phyloP scores from a whole-genome alignment of 306 rosid genomes.

The Castanospermum australe region DNA sequence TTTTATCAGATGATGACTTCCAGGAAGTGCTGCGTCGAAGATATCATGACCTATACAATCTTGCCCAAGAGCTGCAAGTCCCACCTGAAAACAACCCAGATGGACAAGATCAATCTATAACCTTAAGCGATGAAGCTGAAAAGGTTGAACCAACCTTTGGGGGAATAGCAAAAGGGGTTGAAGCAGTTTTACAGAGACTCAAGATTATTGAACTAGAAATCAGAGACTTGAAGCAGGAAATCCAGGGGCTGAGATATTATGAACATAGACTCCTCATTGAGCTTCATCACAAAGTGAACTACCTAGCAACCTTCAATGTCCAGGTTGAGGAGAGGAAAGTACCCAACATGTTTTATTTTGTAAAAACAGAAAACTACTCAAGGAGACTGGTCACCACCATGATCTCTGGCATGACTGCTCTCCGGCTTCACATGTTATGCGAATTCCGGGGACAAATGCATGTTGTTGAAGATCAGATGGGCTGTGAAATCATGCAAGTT shows the following conservation, averaged over 20 bases:
- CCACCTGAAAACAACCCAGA: slow-evolving; percentile 62
- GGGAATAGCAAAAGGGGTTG: slow-evolving; percentile 98
- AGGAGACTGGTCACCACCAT: slow-evolving; percentile 75
- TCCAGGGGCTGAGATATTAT: slow-evolving; percentile 88
- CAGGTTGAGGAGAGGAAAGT: slow-evolving; percentile 94
- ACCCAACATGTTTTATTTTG: slow-evolving; percentile 88
- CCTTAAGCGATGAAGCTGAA: slow-evolving; percentile 49
- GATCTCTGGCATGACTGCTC: slow-evolving; percentile 85
- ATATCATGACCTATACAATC: slow-evolving; percentile 79
- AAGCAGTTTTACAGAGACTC: slow-evolving; percentile 80
- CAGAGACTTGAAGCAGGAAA: slow-evolving; percentile 92
- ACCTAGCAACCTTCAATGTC: slow-evolving; percentile 77
- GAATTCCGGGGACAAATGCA: slow-evolving; percentile 89
- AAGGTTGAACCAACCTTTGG: slow-evolving; percentile 71
- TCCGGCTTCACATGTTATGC: slow-evolving; percentile 88
- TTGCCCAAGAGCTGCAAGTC: slow-evolving; percentile 90
- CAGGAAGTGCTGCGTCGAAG: slow-evolving; percentile 83
- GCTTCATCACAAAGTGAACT: slow-evolving; percentile 82
- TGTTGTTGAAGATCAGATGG: slow-evolving; percentile 88
- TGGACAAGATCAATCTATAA: slow-evolving; percentile 50
- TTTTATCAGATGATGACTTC: slow-evolving; percentile 87
- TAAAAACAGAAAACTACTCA: slow-evolving; percentile 82
- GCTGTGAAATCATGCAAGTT: slow-evolving; percentile 90
- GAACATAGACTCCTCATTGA: slow-evolving; percentile 83
- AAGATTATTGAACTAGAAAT: slow-evolving; percentile 97